Conservation (phyloP, 2,329 filamentous ascomycete species). For the Botrytis squamosa region DNA sequence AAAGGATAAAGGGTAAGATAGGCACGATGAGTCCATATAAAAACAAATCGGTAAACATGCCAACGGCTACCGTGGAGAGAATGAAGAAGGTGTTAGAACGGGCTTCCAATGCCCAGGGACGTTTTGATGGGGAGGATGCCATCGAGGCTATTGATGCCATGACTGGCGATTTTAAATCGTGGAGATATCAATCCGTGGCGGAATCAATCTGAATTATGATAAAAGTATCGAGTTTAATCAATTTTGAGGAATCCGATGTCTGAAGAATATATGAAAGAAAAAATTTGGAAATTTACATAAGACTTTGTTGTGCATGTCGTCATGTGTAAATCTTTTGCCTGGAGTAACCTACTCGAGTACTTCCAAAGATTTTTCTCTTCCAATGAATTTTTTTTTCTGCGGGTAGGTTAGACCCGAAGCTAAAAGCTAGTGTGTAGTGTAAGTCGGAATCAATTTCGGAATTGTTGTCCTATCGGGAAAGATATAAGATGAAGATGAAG, state of each 20-base stretch:
- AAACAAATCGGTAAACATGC: constrained; percentile 58
- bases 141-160: background rate
- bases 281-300: background rate
- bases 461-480: background rate
- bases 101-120: constrained; percentile 1
- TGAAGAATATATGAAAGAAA: background rate
- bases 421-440: background rate
- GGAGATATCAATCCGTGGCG: background rate
- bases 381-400: background rate
- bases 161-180: background rate
- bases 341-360: background rate
- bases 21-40: constrained; percentile 60
- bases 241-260: background rate
- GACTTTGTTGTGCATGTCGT: background rate
- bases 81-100: constrained; percentile 61
- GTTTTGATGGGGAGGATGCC: background rate
- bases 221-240: background rate
- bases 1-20: constrained; percentile 56
- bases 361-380: background rate
- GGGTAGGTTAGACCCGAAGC: background rate
- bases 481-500: background rate
- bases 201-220: background rate
- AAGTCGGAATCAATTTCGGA: background rate
- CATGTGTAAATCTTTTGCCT: background rate
- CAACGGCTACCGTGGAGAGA: constrained; percentile 53